These are phyloP conservation scores for Phylloporus scabripes DNA, from an alignment of 768 basidiomycete species.

Conservation along the genomic window DNA sequence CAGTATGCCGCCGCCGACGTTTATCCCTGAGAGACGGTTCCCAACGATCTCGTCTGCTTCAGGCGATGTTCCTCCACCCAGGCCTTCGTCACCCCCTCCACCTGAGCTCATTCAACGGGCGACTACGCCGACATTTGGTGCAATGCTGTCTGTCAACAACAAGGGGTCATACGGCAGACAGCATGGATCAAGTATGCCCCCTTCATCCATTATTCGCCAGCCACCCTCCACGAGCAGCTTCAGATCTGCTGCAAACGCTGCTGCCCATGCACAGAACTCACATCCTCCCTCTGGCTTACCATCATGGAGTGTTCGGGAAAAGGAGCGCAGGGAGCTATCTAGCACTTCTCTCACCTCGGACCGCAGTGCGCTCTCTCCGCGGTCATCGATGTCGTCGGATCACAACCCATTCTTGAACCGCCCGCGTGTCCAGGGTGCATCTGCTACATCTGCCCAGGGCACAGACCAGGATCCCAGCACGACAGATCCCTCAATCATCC, in stretches of 20 bases:
- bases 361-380: conserved; percentile 61
- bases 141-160: conserved; percentile 52
- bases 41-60: conserved; percentile 40
- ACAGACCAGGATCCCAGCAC: conserved; percentile 33
- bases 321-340: conserved; percentile 55
- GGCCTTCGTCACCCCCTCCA: conserved; percentile 91
- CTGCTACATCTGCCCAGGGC: conserved; percentile 42
- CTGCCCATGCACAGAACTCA: conserved; percentile 44
- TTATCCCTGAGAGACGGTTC: conserved; percentile 65
- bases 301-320: conserved; percentile 48
- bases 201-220: conserved; percentile 61
- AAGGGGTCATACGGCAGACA: conserved; percentile 47
- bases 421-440: conserved; percentile 31
- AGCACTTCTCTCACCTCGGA: conserved; percentile 68
- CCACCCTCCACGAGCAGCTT: conserved; percentile 79
- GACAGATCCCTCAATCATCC: conserved; percentile 88
- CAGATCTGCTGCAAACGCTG: conserved; percentile 64
- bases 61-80: conserved; percentile 66
- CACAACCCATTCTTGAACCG: conserved; percentile 47
- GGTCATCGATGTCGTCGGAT: conserved; percentile 81
- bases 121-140: conserved; percentile 76
- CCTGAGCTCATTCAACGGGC: conserved; percentile 89
- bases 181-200: conserved; percentile 73
- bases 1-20: conserved; percentile 70
- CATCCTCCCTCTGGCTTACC: conserved; percentile 39